A percentile compares a stretch with the other conserved stretches of the same genome.
Evolutionary conservation across 2,329 filamentous ascomycete species (phyloP).

Genomic region (Mycocentrospora acerina): DNA sequence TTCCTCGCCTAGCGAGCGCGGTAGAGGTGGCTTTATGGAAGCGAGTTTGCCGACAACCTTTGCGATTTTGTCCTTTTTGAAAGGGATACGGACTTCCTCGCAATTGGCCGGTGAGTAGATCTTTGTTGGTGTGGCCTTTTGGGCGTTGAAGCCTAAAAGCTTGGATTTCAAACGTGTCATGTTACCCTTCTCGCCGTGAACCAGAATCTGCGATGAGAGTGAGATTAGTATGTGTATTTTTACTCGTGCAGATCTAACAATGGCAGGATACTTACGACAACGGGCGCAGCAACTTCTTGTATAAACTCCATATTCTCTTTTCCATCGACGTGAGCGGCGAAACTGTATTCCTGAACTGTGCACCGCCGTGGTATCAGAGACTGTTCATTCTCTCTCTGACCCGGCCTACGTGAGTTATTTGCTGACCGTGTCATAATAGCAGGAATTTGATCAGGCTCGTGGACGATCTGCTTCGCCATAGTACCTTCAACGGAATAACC

Average conservation of each 20-base stretch:
- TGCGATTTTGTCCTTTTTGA: slow-evolving; percentile 91
- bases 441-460: slow-evolving; percentile 91
- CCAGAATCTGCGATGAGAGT: slow-evolving; percentile 68
- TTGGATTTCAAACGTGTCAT: slow-evolving; percentile 98
- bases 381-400: slow-evolving; percentile 72
- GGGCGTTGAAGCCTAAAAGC: slow-evolving; percentile 84
- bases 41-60: slow-evolving; percentile 96
- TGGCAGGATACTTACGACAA: slow-evolving; percentile 69
- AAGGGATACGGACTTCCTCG: slow-evolving; percentile 91
- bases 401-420: slow-evolving; percentile 60
- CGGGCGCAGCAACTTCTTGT: slow-evolving; percentile 86
- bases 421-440: slow-evolving; percentile 73
- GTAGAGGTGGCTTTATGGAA: slow-evolving; percentile 68
- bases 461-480: slow-evolving; percentile 94
- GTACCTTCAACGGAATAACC: slow-evolving; percentile 98
- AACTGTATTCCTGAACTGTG: slow-evolving; percentile 91
- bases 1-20: slow-evolving; percentile 30
- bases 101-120: slow-evolving; percentile 94
- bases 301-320: slow-evolving; percentile 96
- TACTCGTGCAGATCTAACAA: not conserved
- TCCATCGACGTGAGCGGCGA: slow-evolving; percentile 95
- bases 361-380: slow-evolving; percentile 90
- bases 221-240: slow-evolving; percentile 3
- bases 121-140: slow-evolving; percentile 79
- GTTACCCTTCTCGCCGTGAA: slow-evolving; percentile 95